Evolutionary conservation across 2,329 filamentous ascomycete genomes (phyloP).

Genomic region (Sphaceloma murrayae): DNA sequence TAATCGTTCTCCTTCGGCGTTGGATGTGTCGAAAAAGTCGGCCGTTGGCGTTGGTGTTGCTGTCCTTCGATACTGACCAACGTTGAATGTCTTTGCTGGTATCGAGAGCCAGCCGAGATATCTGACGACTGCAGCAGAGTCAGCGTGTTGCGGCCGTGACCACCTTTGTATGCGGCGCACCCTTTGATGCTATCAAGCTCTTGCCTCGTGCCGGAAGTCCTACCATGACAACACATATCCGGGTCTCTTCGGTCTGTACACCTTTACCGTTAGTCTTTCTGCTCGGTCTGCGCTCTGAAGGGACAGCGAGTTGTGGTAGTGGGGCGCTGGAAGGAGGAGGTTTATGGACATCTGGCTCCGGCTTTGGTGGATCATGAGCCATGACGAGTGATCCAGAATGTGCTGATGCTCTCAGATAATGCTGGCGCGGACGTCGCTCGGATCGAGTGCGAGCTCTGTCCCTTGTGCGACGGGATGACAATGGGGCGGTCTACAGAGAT

Average conservation of each 20-base stretch:
- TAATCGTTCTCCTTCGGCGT: slow-evolving; percentile 81
- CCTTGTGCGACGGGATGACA: slow-evolving; percentile 12
- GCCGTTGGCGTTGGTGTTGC: slow-evolving; percentile 83
- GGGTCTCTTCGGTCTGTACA: slow-evolving; percentile 86
- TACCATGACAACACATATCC: slow-evolving; percentile 98
- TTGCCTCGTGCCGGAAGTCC: slow-evolving; percentile 92
- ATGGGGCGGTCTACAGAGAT: background rate
- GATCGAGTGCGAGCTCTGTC: background rate
- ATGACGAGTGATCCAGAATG: slow-evolving; percentile 1
- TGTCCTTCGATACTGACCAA: slow-evolving; percentile 86
- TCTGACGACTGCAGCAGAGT: slow-evolving; percentile 36
- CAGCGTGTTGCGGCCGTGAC: background rate
- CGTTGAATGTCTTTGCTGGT: slow-evolving; percentile 89
- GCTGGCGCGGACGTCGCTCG: no score
- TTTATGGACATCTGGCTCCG: slow-evolving; percentile 8
- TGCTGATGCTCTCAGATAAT: background rate
- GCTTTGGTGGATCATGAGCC: slow-evolving; percentile 15
- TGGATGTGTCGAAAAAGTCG: slow-evolving; percentile 89
- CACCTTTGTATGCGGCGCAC: slow-evolving; percentile 41
- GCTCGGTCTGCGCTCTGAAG: slow-evolving; percentile 17
- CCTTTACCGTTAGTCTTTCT: slow-evolving; percentile 51
- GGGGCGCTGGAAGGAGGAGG: slow-evolving; percentile 7
- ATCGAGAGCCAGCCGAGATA: slow-evolving; percentile 97
- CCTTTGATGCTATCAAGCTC: slow-evolving; percentile 95
- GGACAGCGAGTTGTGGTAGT: slow-evolving; percentile 10